Conservation (phyloP, 2,329 filamentous ascomycete species). For the Simplicillium aogashimaense region DNA sequence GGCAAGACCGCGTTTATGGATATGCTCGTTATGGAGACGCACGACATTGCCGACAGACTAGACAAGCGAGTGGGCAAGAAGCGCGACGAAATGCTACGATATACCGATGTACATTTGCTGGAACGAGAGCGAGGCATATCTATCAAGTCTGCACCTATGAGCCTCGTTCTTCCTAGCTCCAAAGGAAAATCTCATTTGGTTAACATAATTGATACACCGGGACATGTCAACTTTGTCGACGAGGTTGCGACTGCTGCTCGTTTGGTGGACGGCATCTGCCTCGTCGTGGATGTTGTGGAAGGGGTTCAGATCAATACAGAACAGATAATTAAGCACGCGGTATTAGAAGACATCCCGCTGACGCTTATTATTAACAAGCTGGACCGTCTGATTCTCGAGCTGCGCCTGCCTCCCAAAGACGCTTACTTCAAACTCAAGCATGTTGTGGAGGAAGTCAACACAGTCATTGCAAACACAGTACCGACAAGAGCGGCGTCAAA, state of each 20-base stretch:
- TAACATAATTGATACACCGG: conserved; percentile 92
- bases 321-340: conserved; percentile 92
- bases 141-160: conserved; percentile 92
- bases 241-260: conserved; percentile 85
- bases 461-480: conserved; percentile 77
- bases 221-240: conserved; percentile 97
- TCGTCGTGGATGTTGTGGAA: conserved; percentile 94
- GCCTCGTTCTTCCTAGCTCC: conserved; percentile 75
- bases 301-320: conserved; percentile 99
- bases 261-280: conserved; percentile 80
- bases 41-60: conserved; percentile 70
- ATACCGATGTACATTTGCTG: conserved; percentile 84
- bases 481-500: conserved; percentile 71
- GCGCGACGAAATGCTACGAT: conserved; percentile 81
- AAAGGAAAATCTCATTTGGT: conserved; percentile 91
- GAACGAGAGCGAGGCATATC: conserved; percentile 87
- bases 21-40: conserved; percentile 93
- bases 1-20: conserved; percentile 98
- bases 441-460: conserved; percentile 97
- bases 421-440: conserved; percentile 99
- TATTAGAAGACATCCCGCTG: conserved; percentile 79
- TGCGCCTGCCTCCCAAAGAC: conserved; percentile 88
- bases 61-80: conserved; percentile 74
- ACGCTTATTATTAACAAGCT: conserved; percentile 95
- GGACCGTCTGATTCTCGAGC: conserved; percentile 86